phyloP scores from a whole-genome alignment of 1,284 basidiomycete genomes.

The Papiliotrema laurentii region DNA sequence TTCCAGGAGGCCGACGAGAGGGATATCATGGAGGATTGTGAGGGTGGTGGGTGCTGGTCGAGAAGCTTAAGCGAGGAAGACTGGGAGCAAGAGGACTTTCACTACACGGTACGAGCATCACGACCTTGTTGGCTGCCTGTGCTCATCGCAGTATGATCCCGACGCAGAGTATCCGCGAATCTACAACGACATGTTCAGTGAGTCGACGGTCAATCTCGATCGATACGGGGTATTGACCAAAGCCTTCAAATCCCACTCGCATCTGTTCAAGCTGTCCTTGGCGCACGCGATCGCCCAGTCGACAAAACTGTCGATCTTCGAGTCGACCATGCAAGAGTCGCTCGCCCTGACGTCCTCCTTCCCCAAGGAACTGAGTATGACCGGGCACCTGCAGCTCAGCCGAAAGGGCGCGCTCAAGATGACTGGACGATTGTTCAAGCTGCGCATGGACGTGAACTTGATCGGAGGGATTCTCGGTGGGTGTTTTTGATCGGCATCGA shows the following conservation, averaged over 20 bases:
- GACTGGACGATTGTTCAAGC: conserved; percentile 81
- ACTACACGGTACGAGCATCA: conserved; percentile 66
- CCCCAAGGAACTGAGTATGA: conserved; percentile 75
- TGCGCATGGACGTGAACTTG: conserved; percentile 84
- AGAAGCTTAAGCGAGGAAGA: conserved; percentile 57
- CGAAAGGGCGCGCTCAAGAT: conserved; percentile 79
- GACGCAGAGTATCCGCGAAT: conserved; percentile 79
- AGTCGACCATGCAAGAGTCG: conserved; percentile 72
- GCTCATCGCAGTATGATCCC: conserved; percentile 64
- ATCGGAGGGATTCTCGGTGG: conserved; percentile 77
- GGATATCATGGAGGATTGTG: conserved; percentile 74
- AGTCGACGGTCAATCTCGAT: conserved; percentile 16
- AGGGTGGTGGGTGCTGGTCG: conserved; percentile 64
- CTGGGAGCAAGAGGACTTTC: conserved; percentile 88
- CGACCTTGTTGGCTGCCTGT: neutral
- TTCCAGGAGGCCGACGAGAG: conserved; percentile 69
- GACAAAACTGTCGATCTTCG: conserved; percentile 84
- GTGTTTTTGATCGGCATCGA: too few species aligned
- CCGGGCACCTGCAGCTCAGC: conserved; percentile 71
- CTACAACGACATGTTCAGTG: conserved; percentile 56
- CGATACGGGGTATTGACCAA: conserved; percentile 11
- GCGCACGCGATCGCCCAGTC: conserved; percentile 93
- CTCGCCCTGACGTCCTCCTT: conserved; percentile 77
- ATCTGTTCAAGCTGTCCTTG: conserved; percentile 68
- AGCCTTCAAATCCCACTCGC: conserved; percentile 85